Conservation (phyloP, 345 rosid genomes). For the rapeseed (Brassica napus) region Da-Ae NC_063438.1:13340501-13341000, state of each 20-base stretch:
- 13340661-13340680: too few relatives aligned
- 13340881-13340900: conserved; percentile 83
- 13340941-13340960: conserved; percentile 83
- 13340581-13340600: too few relatives aligned
- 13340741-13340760: not conserved
- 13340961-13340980: conserved; percentile 64
- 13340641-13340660: not conserved
- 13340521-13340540: not conserved
- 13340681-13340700: not conserved
- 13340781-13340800: not conserved
- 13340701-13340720: not conserved
- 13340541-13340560: not conserved
- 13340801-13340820: not conserved
- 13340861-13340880: conserved; percentile 82
- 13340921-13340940: conserved; percentile 98
- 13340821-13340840: conserved; percentile 75
- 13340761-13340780: not conserved
- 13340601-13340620: too few relatives aligned
- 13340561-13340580: too few relatives aligned
- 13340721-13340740: not conserved
- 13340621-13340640: not conserved
- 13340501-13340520: conserved; percentile 4
- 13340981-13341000: not conserved
- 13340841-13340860: conserved; percentile 77
- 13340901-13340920: conserved; percentile 77